Base-by-base conservation (phyloP, 805 yeast species). In the Middelhovenomyces tepae region DNA sequence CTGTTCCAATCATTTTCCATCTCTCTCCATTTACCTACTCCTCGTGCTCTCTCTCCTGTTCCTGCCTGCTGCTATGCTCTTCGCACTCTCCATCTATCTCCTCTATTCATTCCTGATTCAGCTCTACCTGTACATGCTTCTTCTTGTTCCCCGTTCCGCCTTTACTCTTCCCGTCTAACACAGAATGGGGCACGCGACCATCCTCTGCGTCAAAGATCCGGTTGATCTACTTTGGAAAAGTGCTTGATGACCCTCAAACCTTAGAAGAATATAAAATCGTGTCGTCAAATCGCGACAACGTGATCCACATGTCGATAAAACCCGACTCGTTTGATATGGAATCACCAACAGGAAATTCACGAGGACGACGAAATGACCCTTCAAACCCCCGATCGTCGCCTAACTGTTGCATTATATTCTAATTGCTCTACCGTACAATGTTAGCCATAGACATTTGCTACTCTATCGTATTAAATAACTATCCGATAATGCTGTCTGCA, bases 261-360 rank as follows among this genome's bases (percentile, higher is more conserved):
- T 26, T 26, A 10, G 5, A 26, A 10, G 29, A 26, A 16, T 26
- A 26, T 26, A n/a, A 13, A 5, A 26, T 26, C 5, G 15, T 7
- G 15, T 26, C 29, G 5, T n/a, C 11, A n/a, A 26, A 26, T 26
- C 5, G 20, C 5, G 10, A 16, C 6, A 26, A 26, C 11, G 29
- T 26, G 6, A 16, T 26, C 11, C 29, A 26, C 17, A 7, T 26
- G 19, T 26, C 29, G 6, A 26, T 26, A 5, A 26, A 26, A 13
- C 29, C 29, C 11, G 29, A 26, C 11, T 39, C 42, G 44, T 36
- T 28, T 10, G 50, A 42, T 22, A 34, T 37, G 1, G 30, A 31
- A 28, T 27, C 16, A 9, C 31, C 21, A 28, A 28, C 13, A 9
- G 13, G 31, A 21, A 31, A 14, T 21, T n/a, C 23, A 21, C 9